Percentiles rank a stretch among this genome's conserved stretches.
Evolutionary conservation across 2,329 filamentous ascomycete genomes (phyloP).

Genomic region (Stenocarpella maydis): DNA sequence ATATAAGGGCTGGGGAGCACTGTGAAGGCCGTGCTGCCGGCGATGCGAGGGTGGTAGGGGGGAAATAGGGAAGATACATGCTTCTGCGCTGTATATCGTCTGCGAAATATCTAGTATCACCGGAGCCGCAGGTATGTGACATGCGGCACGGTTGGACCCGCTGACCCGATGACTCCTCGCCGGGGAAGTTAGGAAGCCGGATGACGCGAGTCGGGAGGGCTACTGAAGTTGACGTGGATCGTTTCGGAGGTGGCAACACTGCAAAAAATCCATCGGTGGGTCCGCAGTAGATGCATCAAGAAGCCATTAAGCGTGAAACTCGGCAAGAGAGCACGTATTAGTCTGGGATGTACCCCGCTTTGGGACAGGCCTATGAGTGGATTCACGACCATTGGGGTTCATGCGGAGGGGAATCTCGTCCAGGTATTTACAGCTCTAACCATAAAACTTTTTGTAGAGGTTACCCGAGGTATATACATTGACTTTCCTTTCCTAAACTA

Average conservation of each 20-base stretch:
- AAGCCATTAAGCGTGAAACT: neutral
- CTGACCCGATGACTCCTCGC: slow-evolving; percentile 19
- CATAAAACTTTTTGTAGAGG: neutral
- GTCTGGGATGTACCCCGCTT: neutral
- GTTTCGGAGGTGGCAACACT: neutral
- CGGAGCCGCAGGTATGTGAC: too few relatives aligned
- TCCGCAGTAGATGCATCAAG: neutral
- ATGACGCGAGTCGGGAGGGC: neutral
- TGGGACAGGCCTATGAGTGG: too few relatives aligned
- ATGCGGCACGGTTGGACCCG: slow-evolving; percentile 15
- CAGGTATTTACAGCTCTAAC: neutral
- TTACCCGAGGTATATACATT: neutral
- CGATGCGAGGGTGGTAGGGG: neutral
- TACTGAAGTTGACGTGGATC: neutral
- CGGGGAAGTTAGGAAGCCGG: neutral
- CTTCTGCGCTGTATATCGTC: neutral
- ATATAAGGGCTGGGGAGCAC: neutral
- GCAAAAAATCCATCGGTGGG: neutral
- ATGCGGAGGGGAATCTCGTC: neutral
- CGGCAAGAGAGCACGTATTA: neutral
- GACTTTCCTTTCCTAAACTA: neutral
- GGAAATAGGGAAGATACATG: neutral
- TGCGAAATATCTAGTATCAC: neutral
- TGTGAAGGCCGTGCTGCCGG: neutral
- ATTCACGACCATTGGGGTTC: too few relatives aligned